Evolutionary conservation across 2,329 filamentous ascomycete genomes (phyloP).

Genomic region (Calcarisporium arbuscula): DNA sequence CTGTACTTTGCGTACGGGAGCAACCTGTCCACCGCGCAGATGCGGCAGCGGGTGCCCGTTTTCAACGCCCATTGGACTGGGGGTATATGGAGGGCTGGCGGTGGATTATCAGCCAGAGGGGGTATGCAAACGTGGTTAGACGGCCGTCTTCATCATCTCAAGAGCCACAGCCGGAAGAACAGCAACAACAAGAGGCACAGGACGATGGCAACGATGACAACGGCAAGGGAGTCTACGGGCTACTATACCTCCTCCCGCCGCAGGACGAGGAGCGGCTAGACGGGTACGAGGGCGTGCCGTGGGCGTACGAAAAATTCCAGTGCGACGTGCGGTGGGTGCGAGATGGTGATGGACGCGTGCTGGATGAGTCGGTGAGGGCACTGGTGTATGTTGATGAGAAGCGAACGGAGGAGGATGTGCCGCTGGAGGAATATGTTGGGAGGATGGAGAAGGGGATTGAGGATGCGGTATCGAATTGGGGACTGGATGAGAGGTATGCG

Average conservation of each 20-base stretch:
- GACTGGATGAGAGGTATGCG: constrained; percentile 51
- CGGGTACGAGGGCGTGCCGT: constrained; percentile 55
- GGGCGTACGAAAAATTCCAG: constrained; percentile 49
- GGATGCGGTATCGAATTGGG: constrained; percentile 48
- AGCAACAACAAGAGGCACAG: constrained; percentile 9
- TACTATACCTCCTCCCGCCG: constrained; percentile 46
- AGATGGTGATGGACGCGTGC: constrained; percentile 13
- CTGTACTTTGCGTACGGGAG: constrained; percentile 67
- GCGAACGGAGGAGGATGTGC: constrained; percentile 28
- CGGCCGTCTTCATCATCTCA: constrained; percentile 11
- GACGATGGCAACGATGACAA: constrained; percentile 3
- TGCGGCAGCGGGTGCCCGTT: constrained; percentile 55
- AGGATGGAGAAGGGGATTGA: constrained; percentile 58
- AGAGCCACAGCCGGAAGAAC: neutral
- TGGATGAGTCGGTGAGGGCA: constrained; percentile 24
- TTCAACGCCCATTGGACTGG: constrained; percentile 51
- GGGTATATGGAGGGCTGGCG: constrained; percentile 47
- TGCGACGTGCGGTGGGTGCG: constrained; percentile 25
- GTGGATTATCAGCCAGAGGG: constrained; percentile 62
- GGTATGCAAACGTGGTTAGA: constrained; percentile 66
- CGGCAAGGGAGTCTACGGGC: constrained; percentile 44
- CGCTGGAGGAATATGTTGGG: constrained; percentile 52
- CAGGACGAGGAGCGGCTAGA: constrained; percentile 49
- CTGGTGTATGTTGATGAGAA: constrained; percentile 55
- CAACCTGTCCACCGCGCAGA: constrained; percentile 62